Evolutionary conservation across 345 rosid species (phyloP).

Genomic region (Pistacia atlantica): DNA sequence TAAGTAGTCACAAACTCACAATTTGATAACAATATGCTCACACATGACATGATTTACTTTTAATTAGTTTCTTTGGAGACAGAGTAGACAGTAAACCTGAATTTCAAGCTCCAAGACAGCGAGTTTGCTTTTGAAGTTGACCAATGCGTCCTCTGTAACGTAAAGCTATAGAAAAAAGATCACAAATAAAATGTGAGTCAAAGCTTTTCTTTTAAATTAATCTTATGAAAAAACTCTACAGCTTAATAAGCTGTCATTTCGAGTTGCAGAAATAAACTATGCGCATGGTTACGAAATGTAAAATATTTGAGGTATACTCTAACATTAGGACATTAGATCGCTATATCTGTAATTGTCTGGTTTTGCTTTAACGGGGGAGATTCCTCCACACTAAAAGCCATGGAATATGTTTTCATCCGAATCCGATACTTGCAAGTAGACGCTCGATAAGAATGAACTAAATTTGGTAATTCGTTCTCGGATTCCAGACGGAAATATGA

Average conservation of each 20-base stretch:
- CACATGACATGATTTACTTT: neutral
- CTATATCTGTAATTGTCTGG: too few relatives aligned
- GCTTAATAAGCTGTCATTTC: too few relatives aligned
- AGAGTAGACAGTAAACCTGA: slow-evolving; percentile 49
- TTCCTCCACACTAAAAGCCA: slow-evolving; percentile 52
- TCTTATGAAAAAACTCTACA: too few relatives aligned
- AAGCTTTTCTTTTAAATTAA: too few relatives aligned
- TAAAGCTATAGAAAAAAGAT: slow-evolving; percentile 47
- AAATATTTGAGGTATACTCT: too few relatives aligned
- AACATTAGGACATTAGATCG: too few relatives aligned
- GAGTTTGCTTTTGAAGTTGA: slow-evolving; percentile 73
- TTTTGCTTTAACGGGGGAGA: slow-evolving; percentile 33
- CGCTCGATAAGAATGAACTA: slow-evolving; percentile 27
- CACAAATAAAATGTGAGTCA: too few relatives aligned
- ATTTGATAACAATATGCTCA: neutral
- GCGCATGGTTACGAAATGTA: too few relatives aligned
- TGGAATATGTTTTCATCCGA: slow-evolving; percentile 39
- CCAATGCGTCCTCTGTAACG: slow-evolving; percentile 55
- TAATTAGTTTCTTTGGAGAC: neutral
- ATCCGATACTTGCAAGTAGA: slow-evolving; percentile 31
- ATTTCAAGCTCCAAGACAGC: slow-evolving; percentile 80
- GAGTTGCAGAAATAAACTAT: too few relatives aligned
- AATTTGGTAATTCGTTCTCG: too few relatives aligned
- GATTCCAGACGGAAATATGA: too few relatives aligned
- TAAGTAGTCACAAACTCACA: neutral